These are phyloP conservation scores for Leptographium lundbergii DNA, from an alignment of 2,329 filamentous ascomycete genomes.

Conservation along the genomic window DNA sequence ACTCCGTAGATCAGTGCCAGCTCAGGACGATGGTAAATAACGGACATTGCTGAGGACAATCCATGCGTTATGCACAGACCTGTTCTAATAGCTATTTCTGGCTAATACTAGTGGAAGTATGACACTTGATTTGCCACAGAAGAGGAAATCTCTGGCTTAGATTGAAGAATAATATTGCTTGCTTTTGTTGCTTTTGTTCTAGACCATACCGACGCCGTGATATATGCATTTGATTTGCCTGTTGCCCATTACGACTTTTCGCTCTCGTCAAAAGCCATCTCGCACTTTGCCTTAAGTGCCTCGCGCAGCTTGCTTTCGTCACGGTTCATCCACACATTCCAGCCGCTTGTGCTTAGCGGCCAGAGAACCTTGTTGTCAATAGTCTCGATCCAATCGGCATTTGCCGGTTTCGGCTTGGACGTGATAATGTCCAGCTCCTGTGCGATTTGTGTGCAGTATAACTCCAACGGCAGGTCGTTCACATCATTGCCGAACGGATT, in stretches of 20 bases:
- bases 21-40: too few relatives aligned
- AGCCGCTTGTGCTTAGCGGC: constrained; percentile 30
- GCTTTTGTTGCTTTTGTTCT: too few relatives aligned
- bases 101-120: too few relatives aligned
- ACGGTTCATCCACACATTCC: constrained; percentile 32
- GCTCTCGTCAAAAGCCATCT: neutral
- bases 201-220: too few relatives aligned
- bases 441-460: constrained; percentile 51
- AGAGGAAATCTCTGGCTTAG: too few relatives aligned
- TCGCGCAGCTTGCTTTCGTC: constrained; percentile 31
- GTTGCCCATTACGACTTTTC: neutral
- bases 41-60: too few relatives aligned
- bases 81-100: too few relatives aligned
- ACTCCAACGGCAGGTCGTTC: constrained; percentile 53
- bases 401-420: constrained; percentile 34
- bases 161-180: too few relatives aligned
- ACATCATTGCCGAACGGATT: constrained; percentile 58
- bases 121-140: too few relatives aligned
- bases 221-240: neutral
- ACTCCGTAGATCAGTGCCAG: too few relatives aligned
- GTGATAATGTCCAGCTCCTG: constrained; percentile 52
- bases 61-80: too few relatives aligned
- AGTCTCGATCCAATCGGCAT: constrained; percentile 32
- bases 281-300: constrained; percentile 16
- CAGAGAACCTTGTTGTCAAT: constrained; percentile 25